Percentiles rank a stretch among this genome's conserved stretches.
phyloP scores from a whole-genome alignment of 495 filamentous ascomycete genomes.

The Filosporella fistucella region DNA sequence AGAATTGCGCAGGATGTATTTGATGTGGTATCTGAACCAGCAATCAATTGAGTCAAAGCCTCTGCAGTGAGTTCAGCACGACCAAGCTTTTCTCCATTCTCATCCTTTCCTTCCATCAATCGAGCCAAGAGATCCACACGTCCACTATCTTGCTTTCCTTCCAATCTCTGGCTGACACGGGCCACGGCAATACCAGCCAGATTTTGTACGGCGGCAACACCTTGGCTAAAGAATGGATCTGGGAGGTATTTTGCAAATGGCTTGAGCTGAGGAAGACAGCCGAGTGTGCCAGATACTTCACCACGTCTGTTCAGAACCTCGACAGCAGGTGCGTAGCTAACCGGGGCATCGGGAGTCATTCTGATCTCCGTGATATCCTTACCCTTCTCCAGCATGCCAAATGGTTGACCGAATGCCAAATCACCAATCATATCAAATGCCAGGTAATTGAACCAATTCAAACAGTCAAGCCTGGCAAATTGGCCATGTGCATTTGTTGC shows the following conservation, averaged over 20 bases:
- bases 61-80: slow-evolving; percentile 82
- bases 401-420: slow-evolving; percentile 53
- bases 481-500: slow-evolving; percentile 37
- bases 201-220: slow-evolving; percentile 58
- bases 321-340: slow-evolving; percentile 60
- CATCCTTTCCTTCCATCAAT: slow-evolving; percentile 83
- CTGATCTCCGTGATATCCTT: slow-evolving; percentile 53
- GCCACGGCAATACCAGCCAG: slow-evolving; percentile 76
- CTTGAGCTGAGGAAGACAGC: slow-evolving; percentile 55
- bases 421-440: slow-evolving; percentile 93
- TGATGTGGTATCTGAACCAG: slow-evolving; percentile 83
- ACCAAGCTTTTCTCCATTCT: slow-evolving; percentile 66
- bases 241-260: slow-evolving; percentile 62
- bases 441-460: slow-evolving; percentile 93
- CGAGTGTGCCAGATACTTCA: slow-evolving; percentile 62
- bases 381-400: slow-evolving; percentile 58
- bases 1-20: slow-evolving; percentile 87
- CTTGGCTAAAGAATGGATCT: slow-evolving; percentile 63
- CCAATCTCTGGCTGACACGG: slow-evolving; percentile 68
- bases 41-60: slow-evolving; percentile 86
- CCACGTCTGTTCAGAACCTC: slow-evolving; percentile 67
- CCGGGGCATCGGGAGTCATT: slow-evolving; percentile 42
- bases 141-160: slow-evolving; percentile 51
- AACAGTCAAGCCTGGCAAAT: slow-evolving; percentile 65
- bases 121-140: slow-evolving; percentile 79